These are phyloP conservation scores for Aeschynomene evenia DNA, from an alignment of 306 rosid species.

Conservation along the genomic window DNA sequence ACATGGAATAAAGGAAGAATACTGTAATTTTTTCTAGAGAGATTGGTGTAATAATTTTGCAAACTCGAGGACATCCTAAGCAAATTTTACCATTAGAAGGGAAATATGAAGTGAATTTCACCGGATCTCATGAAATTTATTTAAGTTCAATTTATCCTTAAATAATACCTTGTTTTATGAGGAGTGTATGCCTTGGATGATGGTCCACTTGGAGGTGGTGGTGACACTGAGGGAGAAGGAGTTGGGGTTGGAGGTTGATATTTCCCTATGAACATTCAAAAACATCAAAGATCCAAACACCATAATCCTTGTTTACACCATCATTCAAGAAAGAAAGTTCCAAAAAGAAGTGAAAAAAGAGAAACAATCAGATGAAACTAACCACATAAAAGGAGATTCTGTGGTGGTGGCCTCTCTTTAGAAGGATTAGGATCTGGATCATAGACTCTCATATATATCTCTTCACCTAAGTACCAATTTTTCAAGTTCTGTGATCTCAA, in stretches of 20 bases:
- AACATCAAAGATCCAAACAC: neutral
- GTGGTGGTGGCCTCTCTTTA: constrained; percentile 64
- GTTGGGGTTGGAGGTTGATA: constrained; percentile 30
- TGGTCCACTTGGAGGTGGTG: constrained; percentile 15
- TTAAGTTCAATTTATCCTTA: no score
- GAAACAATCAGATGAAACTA: constrained; percentile 22
- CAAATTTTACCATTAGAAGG: no score
- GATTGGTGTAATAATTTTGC: no score
- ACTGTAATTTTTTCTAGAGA: no score
- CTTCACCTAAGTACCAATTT: constrained; percentile 72
- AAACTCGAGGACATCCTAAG: no score
- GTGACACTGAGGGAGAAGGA: constrained; percentile 32
- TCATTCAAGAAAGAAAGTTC: neutral
- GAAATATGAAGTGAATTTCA: no score
- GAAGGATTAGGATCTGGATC: constrained; percentile 66
- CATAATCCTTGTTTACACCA: neutral
- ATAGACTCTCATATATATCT: constrained; percentile 64
- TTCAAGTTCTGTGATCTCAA: constrained; percentile 69
- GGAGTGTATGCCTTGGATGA: constrained; percentile 35
- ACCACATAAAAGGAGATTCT: constrained; percentile 71
- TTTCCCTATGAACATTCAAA: constrained; percentile 35
- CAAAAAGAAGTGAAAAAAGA: neutral
- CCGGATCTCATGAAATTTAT: no score
- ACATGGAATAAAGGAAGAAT: no score
- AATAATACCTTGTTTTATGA: constrained; percentile 48